Evolutionary conservation across 2,329 filamentous ascomycete genomes (phyloP).

Genomic region (Tolypocladium sp.): DNA sequence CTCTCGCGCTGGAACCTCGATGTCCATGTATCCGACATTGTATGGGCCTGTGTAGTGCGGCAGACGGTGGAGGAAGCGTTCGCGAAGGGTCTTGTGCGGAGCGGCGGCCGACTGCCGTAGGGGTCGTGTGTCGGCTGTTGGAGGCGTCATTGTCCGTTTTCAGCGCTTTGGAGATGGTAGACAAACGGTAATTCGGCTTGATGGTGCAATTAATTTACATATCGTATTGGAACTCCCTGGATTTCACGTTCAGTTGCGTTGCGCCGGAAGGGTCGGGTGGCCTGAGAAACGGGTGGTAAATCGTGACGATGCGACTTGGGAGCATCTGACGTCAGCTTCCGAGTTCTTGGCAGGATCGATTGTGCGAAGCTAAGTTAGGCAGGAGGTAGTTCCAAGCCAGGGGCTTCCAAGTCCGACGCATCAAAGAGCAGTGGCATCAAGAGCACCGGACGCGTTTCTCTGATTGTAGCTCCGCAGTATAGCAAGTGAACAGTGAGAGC

Average conservation of each 20-base stretch:
- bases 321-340: not conserved
- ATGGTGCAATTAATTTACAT: not conserved
- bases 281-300: too few species aligned
- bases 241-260: not conserved
- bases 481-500: not conserved
- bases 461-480: not conserved
- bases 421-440: not conserved
- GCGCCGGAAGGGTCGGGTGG: not conserved
- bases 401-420: not conserved
- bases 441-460: not conserved
- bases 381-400: not conserved
- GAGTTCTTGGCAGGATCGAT: not conserved
- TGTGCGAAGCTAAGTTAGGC: not conserved
- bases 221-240: not conserved
- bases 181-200: not conserved
- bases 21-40: conserved; percentile 58
- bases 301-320: not conserved
- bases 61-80: conserved; percentile 36
- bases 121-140: not conserved
- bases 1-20: conserved; percentile 48
- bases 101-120: conserved; percentile 10
- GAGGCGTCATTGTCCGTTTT: not conserved
- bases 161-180: not conserved
- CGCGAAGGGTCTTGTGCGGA: conserved; percentile 22
- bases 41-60: conserved; percentile 57